These are phyloP conservation scores for Penicillium longicatenatum DNA, from an alignment of 495 filamentous ascomycete species.

Conservation along the genomic window DNA sequence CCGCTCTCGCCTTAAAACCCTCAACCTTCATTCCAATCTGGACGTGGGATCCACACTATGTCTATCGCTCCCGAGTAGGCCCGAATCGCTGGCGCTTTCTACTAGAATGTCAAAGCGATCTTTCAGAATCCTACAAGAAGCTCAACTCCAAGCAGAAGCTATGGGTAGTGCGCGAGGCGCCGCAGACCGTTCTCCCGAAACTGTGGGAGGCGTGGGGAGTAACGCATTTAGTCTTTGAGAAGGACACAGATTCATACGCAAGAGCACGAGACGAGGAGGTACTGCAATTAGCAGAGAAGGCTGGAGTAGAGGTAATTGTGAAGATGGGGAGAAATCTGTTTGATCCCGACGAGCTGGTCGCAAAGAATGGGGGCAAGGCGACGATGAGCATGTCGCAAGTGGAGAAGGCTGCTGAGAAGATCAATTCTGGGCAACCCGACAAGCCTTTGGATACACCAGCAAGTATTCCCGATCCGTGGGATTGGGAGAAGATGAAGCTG, in stretches of 20 bases:
- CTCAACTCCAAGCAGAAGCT: conserved; percentile 66
- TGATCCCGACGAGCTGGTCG: conserved; percentile 65
- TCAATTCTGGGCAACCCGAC: conserved; percentile 50
- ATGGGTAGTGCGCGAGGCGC: conserved; percentile 66
- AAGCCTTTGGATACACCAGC: conserved; percentile 56
- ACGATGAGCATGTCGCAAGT: conserved; percentile 70
- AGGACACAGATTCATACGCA: conserved; percentile 71
- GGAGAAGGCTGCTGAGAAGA: conserved; percentile 48
- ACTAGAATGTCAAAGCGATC: conserved; percentile 66
- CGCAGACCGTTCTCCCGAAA: conserved; percentile 65
- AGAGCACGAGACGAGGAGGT: conserved; percentile 58
- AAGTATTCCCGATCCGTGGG: conserved; percentile 60
- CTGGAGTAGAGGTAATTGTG: conserved; percentile 63
- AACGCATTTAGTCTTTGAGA: conserved; percentile 72
- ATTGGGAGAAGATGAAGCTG: conserved; percentile 44
- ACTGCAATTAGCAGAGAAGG: conserved; percentile 55
- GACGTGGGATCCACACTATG: conserved; percentile 75
- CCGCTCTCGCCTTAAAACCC: conserved; percentile 63
- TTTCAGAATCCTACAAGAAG: conserved; percentile 60
- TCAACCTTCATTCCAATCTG: conserved; percentile 64
- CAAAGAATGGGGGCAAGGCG: conserved; percentile 63
- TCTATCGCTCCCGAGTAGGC: conserved; percentile 65
- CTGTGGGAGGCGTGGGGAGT: conserved; percentile 68
- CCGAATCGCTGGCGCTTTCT: conserved; percentile 69
- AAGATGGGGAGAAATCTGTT: conserved; percentile 64